Evolutionary conservation across 2,329 filamentous ascomycete genomes (phyloP), one percentile per base, ranked within the genome.

Genomic region (Colletotrichum brevisporum): DNA sequence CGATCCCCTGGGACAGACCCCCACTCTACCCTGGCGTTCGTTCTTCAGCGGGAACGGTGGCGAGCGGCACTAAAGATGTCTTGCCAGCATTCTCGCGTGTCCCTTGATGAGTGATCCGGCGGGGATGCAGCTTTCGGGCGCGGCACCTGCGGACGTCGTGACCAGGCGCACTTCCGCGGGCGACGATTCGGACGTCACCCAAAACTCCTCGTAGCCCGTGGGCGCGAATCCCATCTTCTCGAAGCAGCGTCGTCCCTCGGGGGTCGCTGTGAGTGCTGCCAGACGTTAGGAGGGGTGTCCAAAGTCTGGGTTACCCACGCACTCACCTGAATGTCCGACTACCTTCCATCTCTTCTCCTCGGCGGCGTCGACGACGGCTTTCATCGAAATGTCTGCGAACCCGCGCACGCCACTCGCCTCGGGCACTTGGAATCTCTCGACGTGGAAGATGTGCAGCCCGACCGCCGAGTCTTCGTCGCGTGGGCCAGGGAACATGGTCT

Each of bases 391-490:
- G 5, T 36, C 16, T 1, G 73, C 71, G 57, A 78, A 78, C 13
- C 73, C 53, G 45, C 47, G 71, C 27, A 70, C 26, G n/a, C 16
- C 47, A 6, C 21, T 36, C 8, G 39, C 65, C 16, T 31, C 54
- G 12, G 57, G 69, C 6, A 56, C 48, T 4, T 61, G 41, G 41
- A 76, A 76, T 15, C 74, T 72, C 69, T 81, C 78, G 65, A 81
- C 72, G 60, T 81, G 79, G 70, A 79, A 81, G 5, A 81, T 73
- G 71, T 81, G 79, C 55, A 81, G 58, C 5, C 78, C 78, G 8
- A 79, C 74, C 39, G 71, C 73, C 2, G 47, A 56, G 1, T 0
- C 31, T 21, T 43, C 16, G 39, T 18, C 64, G 39, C 31, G 55
- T 13, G 50, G 69, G 6, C 62, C 39, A n/a, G 73, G 71, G 53